Base-by-base conservation (phyloP, 2,329 filamentous ascomycete species). In the Cytospora schulzeri region DNA sequence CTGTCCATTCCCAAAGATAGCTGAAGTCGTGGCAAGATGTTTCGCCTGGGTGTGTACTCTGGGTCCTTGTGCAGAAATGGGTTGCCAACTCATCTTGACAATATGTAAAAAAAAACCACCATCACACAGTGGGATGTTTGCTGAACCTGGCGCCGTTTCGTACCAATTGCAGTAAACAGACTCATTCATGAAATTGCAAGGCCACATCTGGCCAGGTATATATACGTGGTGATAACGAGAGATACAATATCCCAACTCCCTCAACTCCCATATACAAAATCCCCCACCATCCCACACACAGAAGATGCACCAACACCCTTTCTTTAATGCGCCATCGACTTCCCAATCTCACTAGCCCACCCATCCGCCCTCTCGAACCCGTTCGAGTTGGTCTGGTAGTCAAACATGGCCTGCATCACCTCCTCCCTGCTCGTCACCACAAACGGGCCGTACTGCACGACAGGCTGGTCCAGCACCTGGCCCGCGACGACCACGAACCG, bases 281-380 rank as follows among this genome's bases (percentile, higher is more conserved):
- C n/a, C n/a, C n/a, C n/a, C n/a, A n/a, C n/a, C n/a, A n/a, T n/a
- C n/a, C n/a, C n/a, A n/a, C n/a, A n/a, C n/a, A n/a, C n/a, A n/a
- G n/a, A n/a, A n/a, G n/a, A n/a, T n/a, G 6, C 17, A 41, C 15
- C 38, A 41, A 17, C n/a, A 24, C 9, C n/a, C 45, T n/a, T 4
- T 5, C 29, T 9, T 31, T 70, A 81, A 17, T 76, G 73, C 45
- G 73, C 76, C 89, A 92, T 92, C 17, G 81, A 82, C 83, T 92
- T 93, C 45, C 91, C 91, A 83, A 97, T 96, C 79, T 96, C 90
- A 73, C 90, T 93, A 76, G 88, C 79, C 92, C 93, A 97, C 33
- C 87, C 85, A 68, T 86, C 83, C 1, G 91, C 91, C 67, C 91
- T 82, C 79, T 95, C 92, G 70, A 95, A 95, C 5, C 91, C 91